Evolutionary conservation across 2,329 filamentous ascomycete genomes (phyloP), one percentile per base, ranked within the genome.

Genomic region (Epichloe gansuensis): DNA sequence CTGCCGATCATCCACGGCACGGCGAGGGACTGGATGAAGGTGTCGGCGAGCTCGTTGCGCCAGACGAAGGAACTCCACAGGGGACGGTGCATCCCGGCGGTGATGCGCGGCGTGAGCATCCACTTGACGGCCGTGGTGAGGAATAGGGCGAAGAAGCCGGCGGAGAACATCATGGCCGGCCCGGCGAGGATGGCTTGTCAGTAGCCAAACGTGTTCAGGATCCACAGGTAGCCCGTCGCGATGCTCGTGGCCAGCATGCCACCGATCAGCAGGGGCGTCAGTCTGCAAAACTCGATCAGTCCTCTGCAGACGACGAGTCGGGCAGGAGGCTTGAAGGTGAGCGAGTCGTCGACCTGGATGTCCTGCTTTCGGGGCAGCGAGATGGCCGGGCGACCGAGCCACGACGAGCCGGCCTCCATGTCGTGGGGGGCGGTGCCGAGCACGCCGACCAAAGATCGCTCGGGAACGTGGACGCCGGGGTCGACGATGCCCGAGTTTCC

Each of bases 1-100:
- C 44, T 39, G 13, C 40, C 41, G 2, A 55, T 54, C 42, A 58
- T 45, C 47, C 55, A 56, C 4, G 58, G 58, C 1, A 58, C 50
- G 9, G 54, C 57, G 8, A 59, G 45, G 8, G 52, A 53, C 48
- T 77, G 72, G 45, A 87, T 68, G 60, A 87, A 82, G 31, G 66
- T 64, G 58, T 80, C 77, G 15, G 82, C 85, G 43, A 86, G 68
- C 53, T 81, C 58, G 45, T 59, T 59, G 51, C 58, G 57, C 58
- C 58, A 59, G 39, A 59, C 58, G 34, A 59, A 59, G 2, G 55
- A 56, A 50, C 57, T 59, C 58, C 58, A 59, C 2, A 59, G 52
- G 15, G 58, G 58, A 41, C 51, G 54, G n/a, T 58, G 54, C 52
- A 53, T 53, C 23, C 58, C 57, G 34, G 54, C 31, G 0, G 36